A percentile compares a stretch with the other conserved stretches of the same genome.
Conservation (phyloP, 1,284 basidiomycete genomes). For the Ganoderma boninense region DNA sequence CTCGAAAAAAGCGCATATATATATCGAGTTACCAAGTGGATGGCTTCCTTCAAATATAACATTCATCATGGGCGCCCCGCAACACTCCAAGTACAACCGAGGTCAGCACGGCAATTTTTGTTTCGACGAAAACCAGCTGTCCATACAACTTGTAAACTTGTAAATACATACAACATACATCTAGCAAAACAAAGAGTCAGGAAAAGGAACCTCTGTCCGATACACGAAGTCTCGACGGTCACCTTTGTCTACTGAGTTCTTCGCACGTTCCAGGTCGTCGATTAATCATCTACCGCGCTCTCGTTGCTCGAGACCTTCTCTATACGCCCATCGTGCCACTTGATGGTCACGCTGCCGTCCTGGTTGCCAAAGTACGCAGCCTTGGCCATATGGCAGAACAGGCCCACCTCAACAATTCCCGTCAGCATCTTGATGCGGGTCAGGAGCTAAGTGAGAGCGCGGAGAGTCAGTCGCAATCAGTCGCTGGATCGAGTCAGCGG, state of each 20-base stretch:
- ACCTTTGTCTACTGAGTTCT: not conserved
- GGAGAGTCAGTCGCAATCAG: not conserved
- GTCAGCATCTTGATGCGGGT: slow-evolving; percentile 88
- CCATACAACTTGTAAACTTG: not conserved
- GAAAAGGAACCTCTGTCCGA: not conserved
- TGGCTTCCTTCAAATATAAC: too few relatives aligned
- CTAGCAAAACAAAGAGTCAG: not conserved
- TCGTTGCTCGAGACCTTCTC: slow-evolving; percentile 42
- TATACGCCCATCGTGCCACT: slow-evolving; percentile 55
- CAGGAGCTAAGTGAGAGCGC: slow-evolving; percentile 60
- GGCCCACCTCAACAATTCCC: slow-evolving; percentile 96
- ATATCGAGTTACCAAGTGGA: too few relatives aligned
- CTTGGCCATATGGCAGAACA: slow-evolving; percentile 94
- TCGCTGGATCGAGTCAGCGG: not conserved
- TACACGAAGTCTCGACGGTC: not conserved
- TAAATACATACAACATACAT: not conserved
- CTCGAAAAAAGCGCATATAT: too few relatives aligned
- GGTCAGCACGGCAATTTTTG: too few relatives aligned
- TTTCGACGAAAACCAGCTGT: not conserved
- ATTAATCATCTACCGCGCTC: not conserved
- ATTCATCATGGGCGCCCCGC: too few relatives aligned
- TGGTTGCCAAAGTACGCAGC: slow-evolving; percentile 98
- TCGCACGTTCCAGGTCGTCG: too few relatives aligned
- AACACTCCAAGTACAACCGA: too few relatives aligned
- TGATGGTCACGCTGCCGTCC: slow-evolving; percentile 66